Evolutionary conservation across 2,329 filamentous ascomycete species (phyloP), one percentile per base, ranked within the genome.

Genomic region (Bipolaris bicolor): DNA sequence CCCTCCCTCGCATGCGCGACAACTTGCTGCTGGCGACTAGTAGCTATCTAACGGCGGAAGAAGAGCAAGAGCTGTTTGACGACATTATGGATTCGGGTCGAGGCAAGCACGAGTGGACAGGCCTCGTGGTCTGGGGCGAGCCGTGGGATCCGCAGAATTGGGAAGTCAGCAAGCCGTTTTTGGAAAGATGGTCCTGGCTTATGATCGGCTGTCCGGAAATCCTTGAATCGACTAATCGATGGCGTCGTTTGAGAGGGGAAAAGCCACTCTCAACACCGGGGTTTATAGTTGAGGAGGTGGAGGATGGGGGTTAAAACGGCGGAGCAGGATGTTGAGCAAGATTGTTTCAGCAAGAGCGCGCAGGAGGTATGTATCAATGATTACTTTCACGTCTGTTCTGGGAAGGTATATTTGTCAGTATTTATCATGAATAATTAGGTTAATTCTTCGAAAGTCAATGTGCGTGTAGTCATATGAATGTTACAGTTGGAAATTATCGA

Each of bases 71-170:
- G 20, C 45, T 66, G 7, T 67, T 62, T 22, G 52, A 55, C 52
- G 65, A 68, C 20, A 31, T 64, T 5, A 62, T 55, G 18, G 55
- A 65, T 13, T 59, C 55, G 9, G 37, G 22, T 7, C 54, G 60
- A 20, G 15, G 37, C 15, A 50, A 55, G 22, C 44, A 36, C 1
- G 46, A 55, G 29, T 15, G 49, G 13, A 48, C 54, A 10, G 48
- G 52, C 1, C 40, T 84, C 1, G 70, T 84, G 11, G 79, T 83
- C 1, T 84, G 82, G 83, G 80, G 81, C 0, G 78, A 82, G 5
- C 73, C 82, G 0, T 80, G 77, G 71, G 75, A 83, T 34, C 53
- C 72, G 2, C 57, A 59, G 0, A 78, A 75, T 9, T 85, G 82
- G 83, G 83, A 85, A 60, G 71, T 80, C 1, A 82, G 76, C 0